Evolutionary conservation across 768 basidiomycete genomes (phyloP).

Genomic region (Chlorophyllum brunneum): DNA sequence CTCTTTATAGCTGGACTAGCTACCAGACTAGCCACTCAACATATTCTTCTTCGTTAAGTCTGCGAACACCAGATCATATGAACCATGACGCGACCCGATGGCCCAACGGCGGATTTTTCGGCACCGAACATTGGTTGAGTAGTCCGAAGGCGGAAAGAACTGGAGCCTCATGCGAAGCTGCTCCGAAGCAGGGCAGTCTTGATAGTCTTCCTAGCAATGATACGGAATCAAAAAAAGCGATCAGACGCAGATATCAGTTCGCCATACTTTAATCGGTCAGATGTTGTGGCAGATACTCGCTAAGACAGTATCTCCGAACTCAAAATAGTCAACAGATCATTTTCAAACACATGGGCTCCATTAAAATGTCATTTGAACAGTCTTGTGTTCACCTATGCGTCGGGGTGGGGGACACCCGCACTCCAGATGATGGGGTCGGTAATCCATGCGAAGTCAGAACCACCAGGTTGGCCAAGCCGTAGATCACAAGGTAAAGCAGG

Average conservation of each 20-base stretch:
- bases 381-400: background rate
- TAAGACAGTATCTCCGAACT: background rate
- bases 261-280: background rate
- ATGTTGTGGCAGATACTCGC: background rate
- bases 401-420: background rate
- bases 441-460: no score
- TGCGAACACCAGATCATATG: background rate
- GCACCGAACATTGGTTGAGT: background rate
- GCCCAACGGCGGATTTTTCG: background rate
- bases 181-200: background rate
- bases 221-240: background rate
- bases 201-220: background rate
- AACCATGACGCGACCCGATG: conserved; percentile 8
- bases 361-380: background rate
- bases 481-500: no score
- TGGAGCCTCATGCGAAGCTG: background rate
- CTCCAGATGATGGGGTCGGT: background rate
- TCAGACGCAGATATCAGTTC: background rate
- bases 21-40: background rate
- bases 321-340: background rate
- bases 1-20: background rate
- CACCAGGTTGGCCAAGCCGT: no score
- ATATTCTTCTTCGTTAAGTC: background rate
- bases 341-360: background rate
- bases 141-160: background rate